Conservation (phyloP, 495 filamentous ascomycete genomes). For the Hyaloscypha hepaticicola region DNA sequence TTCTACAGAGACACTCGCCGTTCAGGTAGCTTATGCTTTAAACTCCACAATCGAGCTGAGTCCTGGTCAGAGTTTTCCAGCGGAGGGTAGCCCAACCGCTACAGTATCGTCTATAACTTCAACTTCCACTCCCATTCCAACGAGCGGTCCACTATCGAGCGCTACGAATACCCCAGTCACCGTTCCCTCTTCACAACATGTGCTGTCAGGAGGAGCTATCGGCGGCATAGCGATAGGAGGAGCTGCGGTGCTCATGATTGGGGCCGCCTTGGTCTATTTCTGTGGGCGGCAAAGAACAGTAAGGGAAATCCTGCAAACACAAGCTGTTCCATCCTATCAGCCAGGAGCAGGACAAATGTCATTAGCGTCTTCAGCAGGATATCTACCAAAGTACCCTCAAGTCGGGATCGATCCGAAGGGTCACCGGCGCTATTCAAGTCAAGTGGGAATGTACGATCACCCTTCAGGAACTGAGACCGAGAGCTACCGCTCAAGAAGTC, state of each 20-base stretch:
- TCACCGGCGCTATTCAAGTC: neutral
- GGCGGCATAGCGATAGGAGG: slow-evolving; percentile 28
- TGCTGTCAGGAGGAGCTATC: slow-evolving; percentile 24
- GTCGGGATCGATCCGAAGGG: neutral
- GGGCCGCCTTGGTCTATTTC: slow-evolving; percentile 15
- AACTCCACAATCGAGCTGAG: slow-evolving; percentile 16
- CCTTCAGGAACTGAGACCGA: slow-evolving; percentile 2
- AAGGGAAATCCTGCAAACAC: slow-evolving; percentile 12
- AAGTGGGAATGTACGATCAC: neutral
- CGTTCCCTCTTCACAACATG: neutral
- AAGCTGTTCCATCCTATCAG: neutral
- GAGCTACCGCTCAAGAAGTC: slow-evolving; percentile 14
- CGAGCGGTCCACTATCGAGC: neutral
- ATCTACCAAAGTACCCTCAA: slow-evolving; percentile 3
- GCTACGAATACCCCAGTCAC: neutral
- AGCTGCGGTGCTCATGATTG: slow-evolving; percentile 12
- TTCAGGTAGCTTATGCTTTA: slow-evolving; percentile 9
- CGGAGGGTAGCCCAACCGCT: slow-evolving; percentile 5
- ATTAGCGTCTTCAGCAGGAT: slow-evolving; percentile 1
- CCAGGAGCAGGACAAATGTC: neutral
- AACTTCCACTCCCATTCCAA: neutral
- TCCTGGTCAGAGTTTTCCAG: slow-evolving; percentile 23
- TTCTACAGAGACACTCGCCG: slow-evolving; percentile 24
- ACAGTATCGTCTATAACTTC: slow-evolving; percentile 7
- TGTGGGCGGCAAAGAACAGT: slow-evolving; percentile 28